Conservation (phyloP, 768 basidiomycete genomes). For the Rhodotorula paludigena region DNA sequence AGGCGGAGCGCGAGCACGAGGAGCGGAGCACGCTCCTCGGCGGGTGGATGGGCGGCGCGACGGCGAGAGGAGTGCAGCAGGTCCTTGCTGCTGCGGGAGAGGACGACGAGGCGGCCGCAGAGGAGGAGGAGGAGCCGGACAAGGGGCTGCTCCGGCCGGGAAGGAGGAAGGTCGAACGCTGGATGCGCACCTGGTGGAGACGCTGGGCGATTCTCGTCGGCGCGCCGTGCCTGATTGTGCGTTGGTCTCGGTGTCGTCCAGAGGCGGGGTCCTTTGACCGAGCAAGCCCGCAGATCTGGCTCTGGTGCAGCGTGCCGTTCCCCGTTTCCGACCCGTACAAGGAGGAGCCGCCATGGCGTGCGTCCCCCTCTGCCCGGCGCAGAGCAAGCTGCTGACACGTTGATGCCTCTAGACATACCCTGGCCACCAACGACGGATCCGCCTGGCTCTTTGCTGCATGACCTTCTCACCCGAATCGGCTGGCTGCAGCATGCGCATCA, state of each 20-base stretch:
- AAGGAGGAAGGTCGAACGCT: conserved; percentile 46
- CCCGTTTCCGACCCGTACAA: conserved; percentile 48
- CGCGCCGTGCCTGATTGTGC: conserved; percentile 48
- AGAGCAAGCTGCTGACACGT: no score
- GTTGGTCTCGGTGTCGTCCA: neutral
- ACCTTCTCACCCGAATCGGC: conserved; percentile 7
- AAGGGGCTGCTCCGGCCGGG: conserved; percentile 44
- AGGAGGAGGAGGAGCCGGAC: conserved; percentile 11
- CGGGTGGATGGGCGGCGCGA: neutral
- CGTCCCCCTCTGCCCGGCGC: neutral
- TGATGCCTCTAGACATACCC: conserved; percentile 18
- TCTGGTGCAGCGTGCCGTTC: conserved; percentile 51
- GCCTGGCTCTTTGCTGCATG: conserved; percentile 6
- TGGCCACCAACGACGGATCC: conserved; percentile 4
- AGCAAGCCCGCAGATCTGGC: conserved; percentile 45
- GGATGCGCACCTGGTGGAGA: conserved; percentile 49
- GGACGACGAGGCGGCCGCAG: no score
- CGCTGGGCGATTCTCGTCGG: conserved; percentile 48
- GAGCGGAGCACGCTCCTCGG: neutral
- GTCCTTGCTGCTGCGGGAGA: neutral
- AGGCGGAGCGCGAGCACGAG: neutral
- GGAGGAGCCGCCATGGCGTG: conserved; percentile 44
- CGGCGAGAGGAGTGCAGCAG: neutral
- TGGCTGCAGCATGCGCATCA: neutral
- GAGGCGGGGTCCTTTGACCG: neutral